phyloP scores from a whole-genome alignment of 2,329 filamentous ascomycete genomes.

The Ophiocordyceps sinensis region DNA sequence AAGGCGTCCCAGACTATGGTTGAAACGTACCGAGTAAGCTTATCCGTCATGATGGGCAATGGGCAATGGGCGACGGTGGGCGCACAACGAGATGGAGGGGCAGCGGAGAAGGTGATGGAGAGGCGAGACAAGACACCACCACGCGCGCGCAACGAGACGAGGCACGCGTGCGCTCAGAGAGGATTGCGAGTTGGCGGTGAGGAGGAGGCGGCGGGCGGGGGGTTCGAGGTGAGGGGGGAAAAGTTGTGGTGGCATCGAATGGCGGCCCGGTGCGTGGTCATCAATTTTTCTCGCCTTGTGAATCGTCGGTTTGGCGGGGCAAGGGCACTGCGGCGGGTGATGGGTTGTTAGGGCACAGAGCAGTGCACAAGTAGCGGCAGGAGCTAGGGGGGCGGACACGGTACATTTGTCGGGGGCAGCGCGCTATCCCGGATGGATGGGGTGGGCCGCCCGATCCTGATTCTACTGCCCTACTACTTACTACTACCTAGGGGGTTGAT shows the following conservation, averaged over 20 bases:
- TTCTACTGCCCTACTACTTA: too few relatives aligned
- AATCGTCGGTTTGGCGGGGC: slow-evolving; percentile 23
- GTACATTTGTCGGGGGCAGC: too few relatives aligned
- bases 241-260: slow-evolving; percentile 6
- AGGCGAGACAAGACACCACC: background rate
- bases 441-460: too few relatives aligned
- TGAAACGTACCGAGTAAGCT: slow-evolving; percentile 69
- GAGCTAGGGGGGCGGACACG: too few relatives aligned
- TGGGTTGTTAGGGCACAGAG: background rate
- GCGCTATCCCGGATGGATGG: too few relatives aligned
- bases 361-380: too few relatives aligned
- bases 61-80: background rate
- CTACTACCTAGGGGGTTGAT: too few relatives aligned
- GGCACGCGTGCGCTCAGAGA: slow-evolving; percentile 4
- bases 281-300: slow-evolving; percentile 24
- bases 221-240: slow-evolving; percentile 1
- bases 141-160: slow-evolving; percentile 4
- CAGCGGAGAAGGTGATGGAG: background rate
- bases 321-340: slow-evolving; percentile 6
- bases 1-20: background rate
- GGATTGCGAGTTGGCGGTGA: background rate
- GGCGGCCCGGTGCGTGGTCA: slow-evolving; percentile 17
- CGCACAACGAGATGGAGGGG: background rate
- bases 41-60: slow-evolving; percentile 62
- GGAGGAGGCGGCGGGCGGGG: slow-evolving; percentile 2